phyloP scores from a whole-genome alignment of 768 basidiomycete species.

The Galerina sulciceps region DNA sequence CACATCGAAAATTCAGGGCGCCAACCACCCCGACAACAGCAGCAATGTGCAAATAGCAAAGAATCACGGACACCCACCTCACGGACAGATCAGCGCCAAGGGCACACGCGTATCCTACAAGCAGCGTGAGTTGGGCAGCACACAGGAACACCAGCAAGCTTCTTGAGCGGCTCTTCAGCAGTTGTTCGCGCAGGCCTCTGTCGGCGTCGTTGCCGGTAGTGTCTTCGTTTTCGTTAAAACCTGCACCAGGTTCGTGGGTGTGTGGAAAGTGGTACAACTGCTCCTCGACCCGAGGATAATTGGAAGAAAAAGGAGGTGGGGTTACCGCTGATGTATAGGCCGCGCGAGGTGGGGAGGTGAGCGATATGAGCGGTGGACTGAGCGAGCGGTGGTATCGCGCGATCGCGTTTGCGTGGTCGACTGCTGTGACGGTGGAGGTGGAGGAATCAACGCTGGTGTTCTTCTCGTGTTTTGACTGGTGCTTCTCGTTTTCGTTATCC shows the following conservation, averaged over 20 bases:
- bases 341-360: conserved; percentile 8
- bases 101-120: conserved; percentile 20
- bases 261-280: conserved; percentile 6
- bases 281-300: background rate
- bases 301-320: conserved; percentile 4
- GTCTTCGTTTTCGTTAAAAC: background rate
- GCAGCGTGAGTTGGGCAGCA: conserved; percentile 17
- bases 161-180: conserved; percentile 16
- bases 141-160: conserved; percentile 20
- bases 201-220: background rate
- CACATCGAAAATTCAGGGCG: background rate
- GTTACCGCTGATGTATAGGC: conserved; percentile 2
- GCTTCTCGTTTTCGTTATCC: background rate
- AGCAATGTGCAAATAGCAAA: too few relatives aligned
- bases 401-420: conserved; percentile 2
- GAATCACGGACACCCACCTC: background rate
- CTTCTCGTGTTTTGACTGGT: conserved; percentile 13
- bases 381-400: background rate
- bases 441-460: conserved; percentile 13
- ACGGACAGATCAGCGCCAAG: conserved; percentile 4
- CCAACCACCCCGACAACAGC: background rate
- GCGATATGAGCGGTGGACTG: conserved; percentile 1
- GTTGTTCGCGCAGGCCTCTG: background rate
- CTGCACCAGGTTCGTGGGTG: background rate
- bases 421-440: conserved; percentile 12